Evolutionary conservation across 169 alveolate species (phyloP), one percentile per base, ranked within the genome.

Genomic region (Plasmodium gonderi): DNA sequence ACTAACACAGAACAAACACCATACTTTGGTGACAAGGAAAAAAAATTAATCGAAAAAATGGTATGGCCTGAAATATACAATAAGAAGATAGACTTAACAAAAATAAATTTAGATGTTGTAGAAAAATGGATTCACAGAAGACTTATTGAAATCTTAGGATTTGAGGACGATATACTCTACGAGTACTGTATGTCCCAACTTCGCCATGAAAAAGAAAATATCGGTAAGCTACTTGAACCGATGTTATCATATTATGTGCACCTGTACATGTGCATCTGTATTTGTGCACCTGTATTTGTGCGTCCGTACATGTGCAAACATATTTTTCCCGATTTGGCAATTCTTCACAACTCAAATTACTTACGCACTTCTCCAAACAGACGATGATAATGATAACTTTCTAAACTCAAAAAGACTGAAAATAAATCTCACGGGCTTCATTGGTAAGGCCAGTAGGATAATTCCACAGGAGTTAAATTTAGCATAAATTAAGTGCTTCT

Each of bases 101-200:
- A 92, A 94, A 95, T 95, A 2, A 91, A 91, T 45, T 92, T 95
- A 8, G 95, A 94, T 51, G 95, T 95, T 45, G 92, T 95, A 60
- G 95, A 92, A 23, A 95, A 93, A 44, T 95, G 97, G 97, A 93
- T 95, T 44, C 78, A 92, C 26, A 91, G 91, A 44, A 95, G 96
- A 4, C 91, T 94, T n/a, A 91, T 94, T 31, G 97, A 95, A 79
- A 92, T 95, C n/a, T 90, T 95, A 95, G 97, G 97, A 38, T 92
- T 95, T 49, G 97, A 95, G 42, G 97, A 95, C 40, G 97, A 95
- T 17, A 95, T 95, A 26, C 90, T 95, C 11, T 94, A 87, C 12
- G 97, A 95, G 60, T 95, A 95, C 91, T 94, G 96, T 44, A 75
- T 95, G 51, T 89, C 96, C 36, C 97, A 95, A 76, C 90, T 95